Evolutionary conservation across 352 stramenopile species (phyloP).

Genomic region (Thraustotheca clavata): DNA sequence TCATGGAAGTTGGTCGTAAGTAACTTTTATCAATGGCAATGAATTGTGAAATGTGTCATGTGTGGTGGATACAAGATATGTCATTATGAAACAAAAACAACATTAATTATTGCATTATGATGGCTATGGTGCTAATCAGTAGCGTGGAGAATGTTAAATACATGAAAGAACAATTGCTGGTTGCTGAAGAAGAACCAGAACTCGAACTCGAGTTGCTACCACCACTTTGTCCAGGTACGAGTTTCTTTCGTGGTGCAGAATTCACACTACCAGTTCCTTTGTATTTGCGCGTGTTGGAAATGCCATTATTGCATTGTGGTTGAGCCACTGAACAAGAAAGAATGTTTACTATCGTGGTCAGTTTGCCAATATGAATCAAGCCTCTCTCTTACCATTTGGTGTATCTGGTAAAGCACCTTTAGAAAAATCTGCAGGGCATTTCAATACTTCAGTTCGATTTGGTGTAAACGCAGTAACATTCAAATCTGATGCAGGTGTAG

Average conservation of each 20-base stretch:
- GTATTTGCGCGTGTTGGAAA: slow-evolving; percentile 33
- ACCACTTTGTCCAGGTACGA: not conserved
- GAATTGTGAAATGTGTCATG: not conserved
- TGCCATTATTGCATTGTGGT: slow-evolving; percentile 42
- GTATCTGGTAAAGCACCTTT: slow-evolving; percentile 27
- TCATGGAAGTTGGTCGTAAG: slow-evolving; percentile 13
- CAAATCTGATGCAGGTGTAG: slow-evolving; percentile 43
- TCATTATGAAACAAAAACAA: not conserved
- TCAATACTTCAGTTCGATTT: slow-evolving; percentile 29
- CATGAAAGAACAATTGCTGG: too few species aligned
- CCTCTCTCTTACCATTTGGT: slow-evolving; percentile 27
- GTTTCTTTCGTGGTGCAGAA: not conserved
- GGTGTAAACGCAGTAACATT: slow-evolving; percentile 34
- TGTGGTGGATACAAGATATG: not conserved
- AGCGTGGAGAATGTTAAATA: too few species aligned
- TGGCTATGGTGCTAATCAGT: too few species aligned
- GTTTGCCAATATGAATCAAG: not conserved
- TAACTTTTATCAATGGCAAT: not conserved
- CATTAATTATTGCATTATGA: too few species aligned
- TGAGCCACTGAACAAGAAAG: slow-evolving; percentile 40
- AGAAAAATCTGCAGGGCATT: slow-evolving; percentile 38
- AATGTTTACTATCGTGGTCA: slow-evolving; percentile 28
- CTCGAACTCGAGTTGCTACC: not conserved
- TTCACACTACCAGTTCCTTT: not conserved
- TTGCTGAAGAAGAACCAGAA: too few species aligned